phyloP scores from a whole-genome alignment of 2,329 filamentous ascomycete genomes.

The Fusarium verrucosum region DNA sequence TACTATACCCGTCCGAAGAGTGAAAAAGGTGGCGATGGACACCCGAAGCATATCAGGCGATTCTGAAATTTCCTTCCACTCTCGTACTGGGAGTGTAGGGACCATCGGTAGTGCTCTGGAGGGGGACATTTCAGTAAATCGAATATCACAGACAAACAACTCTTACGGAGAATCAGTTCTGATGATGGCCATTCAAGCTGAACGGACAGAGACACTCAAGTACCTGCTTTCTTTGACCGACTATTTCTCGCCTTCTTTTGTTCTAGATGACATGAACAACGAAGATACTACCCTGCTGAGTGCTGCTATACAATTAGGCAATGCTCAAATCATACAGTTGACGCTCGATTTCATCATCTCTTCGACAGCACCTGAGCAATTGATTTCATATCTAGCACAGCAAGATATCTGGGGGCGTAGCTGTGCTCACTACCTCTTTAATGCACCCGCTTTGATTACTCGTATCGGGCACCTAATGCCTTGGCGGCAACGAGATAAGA shows the following conservation, averaged over 20 bases:
- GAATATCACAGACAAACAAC: conserved; percentile 75
- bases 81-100: conserved; percentile 79
- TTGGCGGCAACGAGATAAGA: conserved; percentile 92
- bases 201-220: conserved; percentile 74
- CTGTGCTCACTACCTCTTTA: conserved; percentile 95
- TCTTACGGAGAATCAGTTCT: conserved; percentile 81
- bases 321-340: conserved; percentile 77
- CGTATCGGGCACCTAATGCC: conserved; percentile 81
- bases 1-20: conserved; percentile 56
- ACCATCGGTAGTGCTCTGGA: conserved; percentile 79
- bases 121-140: conserved; percentile 86
- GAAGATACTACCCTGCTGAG: conserved; percentile 90
- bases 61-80: conserved; percentile 84
- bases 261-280: conserved; percentile 87
- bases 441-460: conserved; percentile 81
- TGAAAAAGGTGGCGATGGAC: conserved; percentile 89
- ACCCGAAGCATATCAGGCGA: conserved; percentile 86
- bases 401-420: conserved; percentile 89
- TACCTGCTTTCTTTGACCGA: conserved; percentile 82
- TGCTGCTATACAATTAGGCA: conserved; percentile 86
- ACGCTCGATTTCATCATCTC: conserved; percentile 76
- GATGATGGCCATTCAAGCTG: conserved; percentile 85
- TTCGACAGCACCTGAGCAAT: conserved; percentile 61
- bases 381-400: conserved; percentile 74
- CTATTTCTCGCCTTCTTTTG: conserved; percentile 74